Percentiles rank a stretch among this genome's conserved stretches.
Conservation (phyloP, 2,329 filamentous ascomycete genomes). For the Raffaelea deltoideospora region DNA sequence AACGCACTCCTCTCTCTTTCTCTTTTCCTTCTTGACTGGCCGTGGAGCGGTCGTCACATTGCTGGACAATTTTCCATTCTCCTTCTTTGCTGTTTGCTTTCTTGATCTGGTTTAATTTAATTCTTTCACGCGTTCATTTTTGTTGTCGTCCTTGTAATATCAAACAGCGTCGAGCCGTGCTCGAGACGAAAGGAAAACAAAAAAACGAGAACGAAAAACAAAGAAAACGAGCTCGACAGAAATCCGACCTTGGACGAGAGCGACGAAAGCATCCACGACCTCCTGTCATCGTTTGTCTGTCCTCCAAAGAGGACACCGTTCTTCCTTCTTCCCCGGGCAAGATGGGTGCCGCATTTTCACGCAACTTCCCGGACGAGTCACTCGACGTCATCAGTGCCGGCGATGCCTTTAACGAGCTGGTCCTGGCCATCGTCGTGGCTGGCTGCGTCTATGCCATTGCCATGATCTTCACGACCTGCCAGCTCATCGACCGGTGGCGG, state of each 20-base stretch:
- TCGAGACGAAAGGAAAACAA: not conserved
- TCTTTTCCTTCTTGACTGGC: conserved; percentile 3
- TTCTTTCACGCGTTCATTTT: not conserved
- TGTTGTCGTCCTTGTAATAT: not conserved
- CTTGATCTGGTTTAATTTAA: not conserved
- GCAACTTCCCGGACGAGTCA: conserved; percentile 8
- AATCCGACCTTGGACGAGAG: too few species aligned
- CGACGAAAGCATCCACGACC: too few species aligned
- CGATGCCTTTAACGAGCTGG: conserved; percentile 7
- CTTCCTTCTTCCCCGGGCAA: not conserved
- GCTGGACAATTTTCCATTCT: conserved; percentile 9
- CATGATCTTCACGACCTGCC: conserved; percentile 12
- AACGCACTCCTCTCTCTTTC: not conserved
- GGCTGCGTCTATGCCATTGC: conserved; percentile 10
- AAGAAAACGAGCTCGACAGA: too few species aligned
- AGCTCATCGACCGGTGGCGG: conserved; percentile 14
- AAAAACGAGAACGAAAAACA: not conserved
- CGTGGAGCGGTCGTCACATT: conserved; percentile 9
- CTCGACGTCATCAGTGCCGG: conserved; percentile 8
- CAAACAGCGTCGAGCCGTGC: not conserved
- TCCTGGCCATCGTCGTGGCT: conserved; percentile 11
- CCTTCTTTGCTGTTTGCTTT: too few species aligned
- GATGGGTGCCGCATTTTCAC: conserved; percentile 8
- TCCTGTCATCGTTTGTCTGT: too few species aligned
- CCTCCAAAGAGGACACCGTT: too few species aligned